phyloP scores from a whole-genome alignment of 306 rosid genomes.

The Pterocarpus santalinus region DNA sequence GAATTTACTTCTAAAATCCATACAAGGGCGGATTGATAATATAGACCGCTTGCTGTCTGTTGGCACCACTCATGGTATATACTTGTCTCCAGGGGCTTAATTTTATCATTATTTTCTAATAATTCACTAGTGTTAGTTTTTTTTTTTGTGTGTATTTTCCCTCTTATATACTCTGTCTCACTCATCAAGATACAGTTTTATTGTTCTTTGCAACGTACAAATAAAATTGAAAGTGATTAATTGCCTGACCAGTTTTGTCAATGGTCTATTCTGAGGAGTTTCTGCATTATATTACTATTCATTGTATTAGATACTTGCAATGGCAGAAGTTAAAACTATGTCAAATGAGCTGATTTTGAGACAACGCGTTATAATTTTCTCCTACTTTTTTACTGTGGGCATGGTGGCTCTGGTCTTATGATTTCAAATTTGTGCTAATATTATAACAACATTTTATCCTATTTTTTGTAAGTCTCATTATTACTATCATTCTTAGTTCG shows the following conservation, averaged over 20 bases:
- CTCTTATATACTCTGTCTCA: conserved; percentile 2
- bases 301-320: conserved; percentile 18
- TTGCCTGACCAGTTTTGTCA: conserved; percentile 3
- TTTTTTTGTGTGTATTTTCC: not conserved
- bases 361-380: conserved; percentile 2
- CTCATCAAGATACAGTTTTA: conserved; percentile 12
- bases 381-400: not conserved
- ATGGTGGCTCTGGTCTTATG: conserved; percentile 24
- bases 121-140: conserved; percentile 10
- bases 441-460: not conserved
- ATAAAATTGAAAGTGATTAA: not conserved
- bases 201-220: conserved; percentile 8
- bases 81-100: conserved; percentile 38
- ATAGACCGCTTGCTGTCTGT: conserved; percentile 69
- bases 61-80: conserved; percentile 59
- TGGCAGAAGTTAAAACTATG: conserved; percentile 31
- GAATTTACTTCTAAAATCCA: conserved; percentile 71
- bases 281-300: conserved; percentile 25
- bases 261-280: not conserved
- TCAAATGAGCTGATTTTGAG: conserved; percentile 18
- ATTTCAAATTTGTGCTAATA: conserved; percentile 28
- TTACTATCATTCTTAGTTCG: conserved; percentile 4
- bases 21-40: conserved; percentile 81
- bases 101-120: conserved; percentile 31
- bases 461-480: not conserved